Evolutionary conservation across 2,329 filamentous ascomycete species (phyloP), one percentile per base, ranked within the genome.

Genomic region (Pseudopithomyces chartarum): DNA sequence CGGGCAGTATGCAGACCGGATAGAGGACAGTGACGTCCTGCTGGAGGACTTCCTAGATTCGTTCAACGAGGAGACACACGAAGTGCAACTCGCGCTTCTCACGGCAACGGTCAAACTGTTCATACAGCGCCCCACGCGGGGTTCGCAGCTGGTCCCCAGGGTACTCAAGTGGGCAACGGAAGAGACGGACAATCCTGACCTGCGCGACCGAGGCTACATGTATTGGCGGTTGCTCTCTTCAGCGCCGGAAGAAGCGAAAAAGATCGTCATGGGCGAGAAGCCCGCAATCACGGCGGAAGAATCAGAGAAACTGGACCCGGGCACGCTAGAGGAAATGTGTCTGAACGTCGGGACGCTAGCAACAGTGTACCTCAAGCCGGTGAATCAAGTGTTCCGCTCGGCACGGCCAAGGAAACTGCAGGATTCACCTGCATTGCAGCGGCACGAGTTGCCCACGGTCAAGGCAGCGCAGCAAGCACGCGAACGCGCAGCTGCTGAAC

Each of bases 101-200:
- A 99, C 95, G 0, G 95, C 95, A 8, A 98, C 95, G 0, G 95
- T 99, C 34, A 99, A 99, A 76, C 83, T 99, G 2, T 99, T 99
- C 78, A 97, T 99, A 64, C 95, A 98, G 73, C 86, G 95, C 20
- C 95, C 95, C 0, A 97, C 93, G 15, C 96, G 96, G 73, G 95
- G 92, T 23, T 93, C 97, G 69, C 88, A 96, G 51, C 83, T 99
- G 6, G 94, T 99, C 0, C 95, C 94, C 0, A 92, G 92, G 69
- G 94, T 98, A 2, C 82, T 99, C 49, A 98, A 98, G 77, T 98
- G 95, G 94, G 96, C 95, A 4, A 99, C 95, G 0, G 95, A 98
- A 75, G 95, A 98, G 75, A 98, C 94, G n/a, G 95, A 99, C 73
- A 97, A 99, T 76, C 95, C 95, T 0, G 95, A 99, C 76, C 85